Conservation (phyloP, 169 alveolate genomes). For the Cryptosporidium viatorum region DNA sequence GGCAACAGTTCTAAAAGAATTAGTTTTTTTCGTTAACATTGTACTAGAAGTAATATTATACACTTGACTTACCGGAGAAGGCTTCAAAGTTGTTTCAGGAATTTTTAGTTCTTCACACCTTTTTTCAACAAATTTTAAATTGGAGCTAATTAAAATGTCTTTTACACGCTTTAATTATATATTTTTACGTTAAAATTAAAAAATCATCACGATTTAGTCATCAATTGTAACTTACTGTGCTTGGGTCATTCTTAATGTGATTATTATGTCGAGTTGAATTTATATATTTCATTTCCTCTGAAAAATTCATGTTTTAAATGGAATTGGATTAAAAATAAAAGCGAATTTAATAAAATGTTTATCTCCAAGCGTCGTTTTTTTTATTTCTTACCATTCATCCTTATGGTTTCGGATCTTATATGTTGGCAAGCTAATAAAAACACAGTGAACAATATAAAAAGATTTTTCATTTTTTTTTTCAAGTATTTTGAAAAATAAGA, state of each 20-base stretch:
- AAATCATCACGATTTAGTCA: background rate
- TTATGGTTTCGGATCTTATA: background rate
- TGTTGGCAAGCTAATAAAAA: background rate
- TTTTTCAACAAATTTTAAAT: constrained; percentile 23
- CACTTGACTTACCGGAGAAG: constrained; percentile 42
- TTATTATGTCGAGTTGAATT: background rate
- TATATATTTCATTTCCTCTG: background rate
- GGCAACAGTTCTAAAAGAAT: constrained; percentile 36
- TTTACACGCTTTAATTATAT: constrained; percentile 19
- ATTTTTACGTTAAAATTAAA: background rate
- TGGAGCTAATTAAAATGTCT: constrained; percentile 28
- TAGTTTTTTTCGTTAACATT: background rate
- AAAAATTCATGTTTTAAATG: background rate
- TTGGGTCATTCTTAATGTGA: background rate
- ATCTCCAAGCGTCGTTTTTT: background rate
- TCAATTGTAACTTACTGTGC: background rate
- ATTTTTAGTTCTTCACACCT: constrained; percentile 30
- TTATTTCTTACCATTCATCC: constrained; percentile 10
- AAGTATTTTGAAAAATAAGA: background rate
- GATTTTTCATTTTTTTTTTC: background rate
- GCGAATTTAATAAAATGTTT: too few species aligned
- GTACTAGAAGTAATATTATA: background rate
- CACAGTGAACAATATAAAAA: background rate
- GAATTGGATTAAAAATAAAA: background rate
- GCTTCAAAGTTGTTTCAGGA: constrained; percentile 29